phyloP scores from a whole-genome alignment of 345 rosid genomes.

The Psidium friedrichsthalianum region DNA sequence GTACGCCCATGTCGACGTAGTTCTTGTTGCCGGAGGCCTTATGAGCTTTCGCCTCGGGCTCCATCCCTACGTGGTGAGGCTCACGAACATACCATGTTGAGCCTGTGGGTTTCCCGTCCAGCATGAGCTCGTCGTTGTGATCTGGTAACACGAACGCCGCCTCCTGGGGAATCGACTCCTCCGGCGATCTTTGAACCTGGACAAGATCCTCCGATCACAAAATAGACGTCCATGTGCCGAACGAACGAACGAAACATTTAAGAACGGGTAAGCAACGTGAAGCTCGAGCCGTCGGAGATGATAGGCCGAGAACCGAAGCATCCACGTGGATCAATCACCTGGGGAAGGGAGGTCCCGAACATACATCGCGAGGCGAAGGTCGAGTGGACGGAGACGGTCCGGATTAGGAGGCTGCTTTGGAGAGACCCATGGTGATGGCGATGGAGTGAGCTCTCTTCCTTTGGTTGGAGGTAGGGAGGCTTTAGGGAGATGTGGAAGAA shows the following conservation, averaged over 20 bases:
- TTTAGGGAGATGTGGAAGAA: not conserved
- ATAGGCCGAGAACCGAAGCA: not conserved
- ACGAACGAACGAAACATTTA: no score
- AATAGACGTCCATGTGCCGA: no score
- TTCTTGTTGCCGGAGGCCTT: slow-evolving; percentile 41
- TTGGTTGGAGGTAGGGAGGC: not conserved
- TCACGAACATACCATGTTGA: slow-evolving; percentile 48
- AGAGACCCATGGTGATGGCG: slow-evolving; percentile 38
- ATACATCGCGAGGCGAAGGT: slow-evolving; percentile 79
- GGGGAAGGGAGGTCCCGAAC: slow-evolving; percentile 69
- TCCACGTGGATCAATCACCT: slow-evolving; percentile 7
- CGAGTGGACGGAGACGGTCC: slow-evolving; percentile 60
- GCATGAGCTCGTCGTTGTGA: slow-evolving; percentile 51
- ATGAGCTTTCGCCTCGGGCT: slow-evolving; percentile 53
- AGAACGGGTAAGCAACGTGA: not conserved
- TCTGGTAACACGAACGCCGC: slow-evolving; percentile 49
- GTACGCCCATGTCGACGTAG: slow-evolving; percentile 61
- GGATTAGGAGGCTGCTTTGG: slow-evolving; percentile 35
- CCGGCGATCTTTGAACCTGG: slow-evolving; percentile 38
- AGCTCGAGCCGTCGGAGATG: not conserved
- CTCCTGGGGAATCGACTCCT: slow-evolving; percentile 42
- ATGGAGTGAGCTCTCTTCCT: not conserved
- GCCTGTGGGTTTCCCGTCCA: slow-evolving; percentile 42
- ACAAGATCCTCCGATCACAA: not conserved
- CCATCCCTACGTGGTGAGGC: slow-evolving; percentile 61